phyloP scores from a whole-genome alignment of 306 rosid genomes.

The Alnus glutinosa region DNA sequence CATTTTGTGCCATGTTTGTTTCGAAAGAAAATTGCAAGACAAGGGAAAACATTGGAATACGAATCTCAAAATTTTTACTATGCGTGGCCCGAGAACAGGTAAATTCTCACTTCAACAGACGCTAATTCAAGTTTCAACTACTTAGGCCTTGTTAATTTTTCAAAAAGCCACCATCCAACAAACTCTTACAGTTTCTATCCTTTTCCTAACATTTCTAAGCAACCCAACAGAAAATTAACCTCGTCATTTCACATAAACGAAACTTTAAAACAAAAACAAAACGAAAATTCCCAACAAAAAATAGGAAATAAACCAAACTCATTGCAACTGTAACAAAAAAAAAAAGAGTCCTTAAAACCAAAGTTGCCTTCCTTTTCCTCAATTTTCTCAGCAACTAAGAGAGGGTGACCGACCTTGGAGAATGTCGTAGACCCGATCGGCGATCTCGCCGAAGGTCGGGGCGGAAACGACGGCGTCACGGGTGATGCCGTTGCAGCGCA shows the following conservation, averaged over 20 bases:
- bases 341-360: too few relatives aligned
- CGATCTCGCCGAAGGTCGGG: slow-evolving; percentile 65
- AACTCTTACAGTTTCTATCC: too few relatives aligned
- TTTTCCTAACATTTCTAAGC: neutral
- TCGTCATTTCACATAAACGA: neutral
- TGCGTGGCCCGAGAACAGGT: neutral
- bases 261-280: neutral
- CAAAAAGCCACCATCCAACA: neutral
- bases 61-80: too few relatives aligned
- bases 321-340: too few relatives aligned
- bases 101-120: neutral
- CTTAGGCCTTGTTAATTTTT: neutral
- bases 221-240: neutral
- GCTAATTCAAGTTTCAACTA: neutral
- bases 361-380: neutral
- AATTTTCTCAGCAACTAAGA: neutral
- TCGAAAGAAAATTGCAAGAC: neutral
- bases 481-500: slow-evolving; percentile 83
- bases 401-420: slow-evolving; percentile 65
- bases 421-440: slow-evolving; percentile 64
- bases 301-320: too few relatives aligned
- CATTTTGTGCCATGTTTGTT: neutral
- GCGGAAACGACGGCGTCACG: slow-evolving; percentile 59
- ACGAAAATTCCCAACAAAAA: too few relatives aligned
- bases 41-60: too few relatives aligned